Percentiles rank a stretch among this genome's conserved stretches.
Evolutionary conservation across 2,329 filamentous ascomycete genomes (phyloP).

Genomic region (Aspergillus nomiae): DNA sequence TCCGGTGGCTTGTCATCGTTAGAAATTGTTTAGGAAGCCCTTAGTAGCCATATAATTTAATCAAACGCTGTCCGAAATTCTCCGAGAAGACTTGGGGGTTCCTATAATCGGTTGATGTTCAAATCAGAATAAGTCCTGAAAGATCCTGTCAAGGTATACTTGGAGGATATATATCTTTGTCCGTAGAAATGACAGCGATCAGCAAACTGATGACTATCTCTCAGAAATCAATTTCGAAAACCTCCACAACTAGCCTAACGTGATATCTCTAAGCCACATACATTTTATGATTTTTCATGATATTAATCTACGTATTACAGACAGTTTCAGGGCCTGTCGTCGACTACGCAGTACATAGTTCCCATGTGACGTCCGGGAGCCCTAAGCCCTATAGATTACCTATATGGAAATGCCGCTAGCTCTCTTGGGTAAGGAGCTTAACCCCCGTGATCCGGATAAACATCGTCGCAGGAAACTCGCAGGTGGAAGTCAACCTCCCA

Average conservation of each 20-base stretch:
- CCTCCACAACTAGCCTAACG: background rate
- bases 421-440: background rate
- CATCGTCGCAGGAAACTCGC: background rate
- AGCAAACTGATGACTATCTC: background rate
- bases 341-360: background rate
- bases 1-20: background rate
- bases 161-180: too few relatives aligned
- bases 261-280: background rate
- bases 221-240: background rate
- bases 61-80: background rate
- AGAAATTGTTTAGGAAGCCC: background rate
- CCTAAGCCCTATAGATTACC: background rate
- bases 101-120: too few relatives aligned
- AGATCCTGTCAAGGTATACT: too few relatives aligned
- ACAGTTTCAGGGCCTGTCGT: background rate
- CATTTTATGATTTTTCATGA: background rate
- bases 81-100: background rate
- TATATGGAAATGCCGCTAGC: background rate
- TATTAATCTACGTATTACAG: background rate
- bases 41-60: fast-evolving
- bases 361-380: background rate
- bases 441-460: background rate
- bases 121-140: too few relatives aligned
- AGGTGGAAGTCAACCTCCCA: background rate
- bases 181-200: too few relatives aligned